Base-by-base conservation (phyloP, 305 asterid species). In the Striga hermonthica region DNA sequence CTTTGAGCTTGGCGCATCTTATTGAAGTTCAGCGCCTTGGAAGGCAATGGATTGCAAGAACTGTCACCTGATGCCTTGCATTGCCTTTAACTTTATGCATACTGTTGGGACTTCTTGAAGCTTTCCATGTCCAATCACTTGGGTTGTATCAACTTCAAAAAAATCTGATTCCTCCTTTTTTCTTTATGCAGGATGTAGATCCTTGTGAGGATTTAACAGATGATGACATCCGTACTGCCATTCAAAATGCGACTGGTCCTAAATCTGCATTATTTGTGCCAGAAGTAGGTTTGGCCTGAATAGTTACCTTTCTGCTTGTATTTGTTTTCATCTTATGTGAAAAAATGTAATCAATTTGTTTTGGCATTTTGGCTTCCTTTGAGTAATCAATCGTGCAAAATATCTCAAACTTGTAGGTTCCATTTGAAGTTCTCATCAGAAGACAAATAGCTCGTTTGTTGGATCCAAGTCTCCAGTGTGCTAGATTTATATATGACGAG, bases 381-480 rank as follows among this genome's bases (percentile, higher is more conserved):
- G 31, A 22, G 31, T 22, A 22, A 22, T 22, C 31, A 22, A 2
- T 22, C 68, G 11, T 73, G 61, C 69, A 47, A 68, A 70, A 62
- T 61, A 50, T 55, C 31, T 0, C 47, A 52, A 68, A 72, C 58
- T n/a, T 77, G 78, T 57, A 89, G 98, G 95, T 85, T 67, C 95
- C 98, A 44, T 91, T 91, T 80, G 98, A 91, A 75, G 90, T 86
- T 80, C 95, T 91, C 75, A 72, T 89, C 68, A 81, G 90, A 70
- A 86, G 85, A 66, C 90, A 91, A 77, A 89, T 91, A 41, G 89
- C 92, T 70, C 95, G 96, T 11, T 72, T 91, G 64, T 79, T 83
- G 85, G 96, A 91, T 76, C 98, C 96, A 54, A 91, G 98, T 81
- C 89, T 91, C 62, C 96, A 91, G 70, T 91, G 96, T 81, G 87